These are phyloP conservation scores for Chaetomiaceae sp. DNA, from an alignment of 2,329 filamentous ascomycete species.

Conservation along the genomic window DNA sequence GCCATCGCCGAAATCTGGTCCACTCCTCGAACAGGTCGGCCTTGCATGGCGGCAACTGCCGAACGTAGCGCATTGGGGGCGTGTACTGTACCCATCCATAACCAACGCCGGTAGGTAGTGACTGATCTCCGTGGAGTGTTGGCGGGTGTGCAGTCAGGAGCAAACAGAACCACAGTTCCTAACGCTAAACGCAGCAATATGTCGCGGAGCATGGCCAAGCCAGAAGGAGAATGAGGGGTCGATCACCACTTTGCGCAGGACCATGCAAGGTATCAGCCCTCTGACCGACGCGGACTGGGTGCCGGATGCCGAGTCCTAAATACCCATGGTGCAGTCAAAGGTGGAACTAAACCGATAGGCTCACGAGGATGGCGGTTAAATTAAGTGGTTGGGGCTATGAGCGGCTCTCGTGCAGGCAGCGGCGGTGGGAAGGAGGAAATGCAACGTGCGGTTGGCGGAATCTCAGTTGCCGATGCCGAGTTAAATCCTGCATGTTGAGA, in stretches of 20 bases:
- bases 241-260: too few species aligned
- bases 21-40: too few species aligned
- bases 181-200: background rate
- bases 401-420: too few species aligned
- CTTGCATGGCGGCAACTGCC: too few species aligned
- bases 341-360: slow-evolving; percentile 17
- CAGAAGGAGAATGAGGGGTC: background rate
- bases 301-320: slow-evolving; percentile 13
- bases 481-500: background rate
- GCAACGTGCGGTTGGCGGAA: slow-evolving; percentile 9
- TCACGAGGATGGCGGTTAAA: slow-evolving; percentile 16
- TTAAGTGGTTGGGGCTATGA: too few species aligned
- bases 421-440: too few species aligned
- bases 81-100: slow-evolving; percentile 3
- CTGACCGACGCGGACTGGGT: background rate
- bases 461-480: slow-evolving; percentile 4
- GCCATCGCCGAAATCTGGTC: too few species aligned
- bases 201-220: background rate
- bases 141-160: too few species aligned
- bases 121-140: background rate
- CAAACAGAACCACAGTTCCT: too few species aligned
- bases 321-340: slow-evolving; percentile 16
- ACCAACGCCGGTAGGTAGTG: too few species aligned
- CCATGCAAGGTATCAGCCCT: too few species aligned
- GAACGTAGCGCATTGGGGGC: too few species aligned